Evolutionary conservation across 352 stramenopile species (phyloP), one percentile per base, ranked within the genome.

Genomic region (Globisporangium cystogenes): DNA sequence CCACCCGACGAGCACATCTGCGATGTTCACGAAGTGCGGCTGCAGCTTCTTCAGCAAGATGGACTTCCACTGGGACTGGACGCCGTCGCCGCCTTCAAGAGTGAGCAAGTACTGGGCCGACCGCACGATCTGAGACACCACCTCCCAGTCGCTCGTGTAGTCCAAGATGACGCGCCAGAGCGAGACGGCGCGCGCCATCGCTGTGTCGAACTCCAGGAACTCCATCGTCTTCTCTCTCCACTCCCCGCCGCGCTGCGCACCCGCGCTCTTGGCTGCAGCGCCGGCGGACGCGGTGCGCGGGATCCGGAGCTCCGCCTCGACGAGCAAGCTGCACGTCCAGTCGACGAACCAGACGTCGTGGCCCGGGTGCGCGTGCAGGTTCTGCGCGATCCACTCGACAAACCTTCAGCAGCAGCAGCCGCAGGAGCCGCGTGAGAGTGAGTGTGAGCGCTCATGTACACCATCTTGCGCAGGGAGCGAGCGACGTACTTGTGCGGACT

Each of bases 1-100:
- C 79, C 79, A 90, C 31, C 72, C 76, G 47, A 90, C 72, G 8
- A 87, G 53, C 18, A 87, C 70, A 26, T 90, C 76, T 6, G 79
- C 79, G 15, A 87, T 70, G 51, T 87, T 75, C 18, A 90, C 75
- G 65, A 90, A 90, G 41, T 87, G 76, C 20, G 59, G 40, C 63
- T 87, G 74, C n/a, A 87, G 18, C 29, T 76, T 82, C 47, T 67
- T 77, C 1, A 68, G 42, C 31, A 76, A 27, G 8, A 83, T 27
- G 4, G 29, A 26, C 10, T 51, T 49, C 63, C 68, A 78, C 41
- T 70, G 61, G 53, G 36, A 2, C 6, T 20, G 15, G 16, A 29
- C 21, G 3, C 51, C 47, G 12, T 60, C 53, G 8, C 27, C 39
- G 24, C 55, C 35, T n/a, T 68, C 43, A 36, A 57, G 45, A n/a